These are phyloP conservation scores for Saccharomyces hybrid DNA, from an alignment of 1,139 yeast species.

Conservation along the genomic window DNA sequence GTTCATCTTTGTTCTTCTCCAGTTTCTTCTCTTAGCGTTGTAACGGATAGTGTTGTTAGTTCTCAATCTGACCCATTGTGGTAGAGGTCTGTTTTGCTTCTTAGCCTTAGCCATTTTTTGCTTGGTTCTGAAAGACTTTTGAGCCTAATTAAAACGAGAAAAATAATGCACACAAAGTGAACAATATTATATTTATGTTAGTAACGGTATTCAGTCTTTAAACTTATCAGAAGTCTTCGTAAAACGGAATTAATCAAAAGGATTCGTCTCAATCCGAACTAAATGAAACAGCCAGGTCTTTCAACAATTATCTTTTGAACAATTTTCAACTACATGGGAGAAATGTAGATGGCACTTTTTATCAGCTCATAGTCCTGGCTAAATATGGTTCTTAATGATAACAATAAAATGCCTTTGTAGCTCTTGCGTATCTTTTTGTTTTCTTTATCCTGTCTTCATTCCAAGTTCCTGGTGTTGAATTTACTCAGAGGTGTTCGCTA, in stretches of 20 bases:
- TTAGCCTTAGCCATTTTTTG: constrained; percentile 98
- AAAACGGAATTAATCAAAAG: not conserved
- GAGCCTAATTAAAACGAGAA: constrained; percentile 49
- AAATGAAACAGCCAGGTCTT: no score
- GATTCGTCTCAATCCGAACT: not conserved
- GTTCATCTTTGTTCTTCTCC: constrained; percentile 99
- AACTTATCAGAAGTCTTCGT: not conserved
- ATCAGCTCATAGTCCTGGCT: no score
- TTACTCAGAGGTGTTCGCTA: not conserved
- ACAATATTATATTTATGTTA: not conserved
- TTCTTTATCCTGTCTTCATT: not conserved
- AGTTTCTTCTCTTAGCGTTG: constrained; percentile 99
- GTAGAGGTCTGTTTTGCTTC: constrained; percentile 99
- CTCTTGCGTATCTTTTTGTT: not conserved
- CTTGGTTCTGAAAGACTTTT: constrained; percentile 96
- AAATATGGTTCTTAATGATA: no score
- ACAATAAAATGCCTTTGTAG: no score
- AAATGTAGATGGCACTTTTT: not conserved
- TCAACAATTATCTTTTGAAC: no score
- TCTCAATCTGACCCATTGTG: constrained; percentile 99
- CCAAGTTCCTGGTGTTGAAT: not conserved
- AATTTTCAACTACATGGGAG: no score
- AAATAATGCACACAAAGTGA: not conserved
- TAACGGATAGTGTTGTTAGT: constrained; percentile 96
- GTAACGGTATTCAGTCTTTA: not conserved